Conservation (phyloP, 1,139 yeast genomes). For the Saccharomyces pastorianus region DNA sequence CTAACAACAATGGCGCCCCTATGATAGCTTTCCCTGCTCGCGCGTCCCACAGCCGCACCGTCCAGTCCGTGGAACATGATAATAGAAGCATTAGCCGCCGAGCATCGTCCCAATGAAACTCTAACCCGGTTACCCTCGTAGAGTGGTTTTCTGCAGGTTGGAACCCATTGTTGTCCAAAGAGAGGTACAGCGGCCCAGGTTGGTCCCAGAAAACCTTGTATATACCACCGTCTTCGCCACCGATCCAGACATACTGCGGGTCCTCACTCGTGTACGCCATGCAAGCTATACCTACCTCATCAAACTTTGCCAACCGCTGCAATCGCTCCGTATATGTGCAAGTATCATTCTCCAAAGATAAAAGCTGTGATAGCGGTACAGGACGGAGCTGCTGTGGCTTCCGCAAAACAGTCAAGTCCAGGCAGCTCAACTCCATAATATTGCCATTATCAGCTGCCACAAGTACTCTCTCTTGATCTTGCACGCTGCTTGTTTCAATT, state of each 20-base stretch:
- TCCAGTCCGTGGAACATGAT: constrained; percentile 23
- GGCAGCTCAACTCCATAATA: not conserved
- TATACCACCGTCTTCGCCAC: constrained; percentile 27
- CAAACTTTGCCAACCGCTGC: constrained; percentile 13
- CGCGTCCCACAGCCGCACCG: constrained; percentile 22
- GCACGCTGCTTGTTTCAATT: not conserved
- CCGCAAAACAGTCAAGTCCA: not conserved
- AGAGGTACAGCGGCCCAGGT: constrained; percentile 7
- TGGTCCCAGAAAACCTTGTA: constrained; percentile 15
- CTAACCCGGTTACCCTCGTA: constrained; percentile 10
- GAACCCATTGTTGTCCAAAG: constrained; percentile 19
- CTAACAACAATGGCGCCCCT: not conserved
- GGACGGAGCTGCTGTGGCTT: not conserved
- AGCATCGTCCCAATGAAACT: constrained; percentile 6
- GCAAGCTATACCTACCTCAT: constrained; percentile 17
- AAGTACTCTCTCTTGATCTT: not conserved
- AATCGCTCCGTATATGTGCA: constrained; percentile 11
- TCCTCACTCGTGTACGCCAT: constrained; percentile 17
- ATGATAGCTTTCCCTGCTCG: not conserved
- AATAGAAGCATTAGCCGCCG: constrained; percentile 7
- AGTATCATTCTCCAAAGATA: not conserved
- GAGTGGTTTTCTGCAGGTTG: constrained; percentile 13
- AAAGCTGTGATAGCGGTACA: not conserved
- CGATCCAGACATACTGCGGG: constrained; percentile 17
- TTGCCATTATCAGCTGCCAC: not conserved